phyloP scores from a whole-genome alignment of 495 filamentous ascomycete genomes.

The Neurospora sp. region DNA sequence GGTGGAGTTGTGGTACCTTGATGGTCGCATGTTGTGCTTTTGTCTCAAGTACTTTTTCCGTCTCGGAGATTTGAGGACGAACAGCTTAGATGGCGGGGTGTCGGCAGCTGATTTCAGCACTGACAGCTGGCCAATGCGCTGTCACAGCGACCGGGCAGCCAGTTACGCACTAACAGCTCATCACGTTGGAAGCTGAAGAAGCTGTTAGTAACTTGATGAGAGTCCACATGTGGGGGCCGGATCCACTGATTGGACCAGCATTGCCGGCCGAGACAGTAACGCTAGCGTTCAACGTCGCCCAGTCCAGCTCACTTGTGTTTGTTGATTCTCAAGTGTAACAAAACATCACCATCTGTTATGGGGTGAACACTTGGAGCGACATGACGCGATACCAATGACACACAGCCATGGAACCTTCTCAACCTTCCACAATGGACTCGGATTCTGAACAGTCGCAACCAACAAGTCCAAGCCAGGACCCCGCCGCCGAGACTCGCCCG shows the following conservation, averaged over 20 bases:
- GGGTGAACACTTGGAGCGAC: not conserved
- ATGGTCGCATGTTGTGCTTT: not conserved
- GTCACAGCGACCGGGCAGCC: not conserved
- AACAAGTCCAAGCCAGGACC: not conserved
- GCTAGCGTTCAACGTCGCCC: not conserved
- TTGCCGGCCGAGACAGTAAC: not conserved
- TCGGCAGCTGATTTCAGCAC: not conserved
- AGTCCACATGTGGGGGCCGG: not conserved
- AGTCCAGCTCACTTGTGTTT: not conserved
- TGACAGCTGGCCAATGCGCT: not conserved
- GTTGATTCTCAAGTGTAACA: not conserved
- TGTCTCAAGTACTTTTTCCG: not conserved
- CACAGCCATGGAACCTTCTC: not conserved
- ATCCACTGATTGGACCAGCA: not conserved
- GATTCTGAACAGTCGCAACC: not conserved
- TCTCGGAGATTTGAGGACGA: not conserved
- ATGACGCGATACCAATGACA: not conserved
- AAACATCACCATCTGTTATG: not conserved
- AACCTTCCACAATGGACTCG: not conserved
- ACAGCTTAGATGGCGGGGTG: not conserved
- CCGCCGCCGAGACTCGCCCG: not conserved
- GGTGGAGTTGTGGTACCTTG: not conserved
- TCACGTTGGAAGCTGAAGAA: rapidly evolving
- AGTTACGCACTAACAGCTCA: not conserved
- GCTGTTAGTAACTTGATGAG: not conserved